phyloP scores from a whole-genome alignment of 345 rosid genomes.

The Brassica incana region DNA sequence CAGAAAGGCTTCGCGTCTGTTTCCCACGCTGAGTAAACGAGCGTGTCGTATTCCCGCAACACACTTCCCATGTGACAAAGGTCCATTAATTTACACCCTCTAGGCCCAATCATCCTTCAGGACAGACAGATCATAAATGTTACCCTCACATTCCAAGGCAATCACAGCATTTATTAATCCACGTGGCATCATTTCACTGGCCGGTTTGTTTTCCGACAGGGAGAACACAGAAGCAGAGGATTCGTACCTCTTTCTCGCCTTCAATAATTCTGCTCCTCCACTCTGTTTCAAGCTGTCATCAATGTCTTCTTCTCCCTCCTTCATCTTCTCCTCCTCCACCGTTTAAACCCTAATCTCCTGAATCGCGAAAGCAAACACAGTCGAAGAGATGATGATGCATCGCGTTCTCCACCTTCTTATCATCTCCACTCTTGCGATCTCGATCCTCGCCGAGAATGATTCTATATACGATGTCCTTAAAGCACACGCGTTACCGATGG shows the following conservation, averaged over 20 bases:
- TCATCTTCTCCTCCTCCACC: conserved; percentile 18
- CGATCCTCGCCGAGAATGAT: conserved; percentile 25
- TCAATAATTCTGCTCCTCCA: conserved; percentile 40
- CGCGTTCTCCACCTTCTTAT: conserved; percentile 26
- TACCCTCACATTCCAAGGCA: background rate
- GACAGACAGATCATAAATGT: conserved; percentile 16
- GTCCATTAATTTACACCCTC: conserved; percentile 14
- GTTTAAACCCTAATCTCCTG: conserved; percentile 44
- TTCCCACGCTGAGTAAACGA: background rate
- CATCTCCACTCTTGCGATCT: conserved; percentile 6
- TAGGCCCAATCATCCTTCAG: conserved; percentile 19
- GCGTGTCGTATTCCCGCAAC: background rate
- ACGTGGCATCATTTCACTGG: background rate
- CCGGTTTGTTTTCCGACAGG: background rate
- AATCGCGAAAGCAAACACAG: background rate
- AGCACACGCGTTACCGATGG: conserved; percentile 73
- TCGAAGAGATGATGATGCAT: conserved; percentile 18
- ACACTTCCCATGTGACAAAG: conserved; percentile 17
- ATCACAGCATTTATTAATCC: background rate
- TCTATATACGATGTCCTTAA: conserved; percentile 63
- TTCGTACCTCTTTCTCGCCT: background rate
- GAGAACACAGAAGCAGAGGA: conserved; percentile 19
- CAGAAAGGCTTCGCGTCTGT: background rate
- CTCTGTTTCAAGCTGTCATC: conserved; percentile 64
- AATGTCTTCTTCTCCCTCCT: conserved; percentile 30